Evolutionary conservation across 306 rosid species (phyloP).

Genomic region (Cucumis sativus): Cucumber_9930_V3 NC_026660.2:21628001-21628500

Average conservation of each 20-base stretch:
- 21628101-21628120: not conserved
- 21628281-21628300: constrained; percentile 79
- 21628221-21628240: constrained; percentile 80
- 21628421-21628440: too few relatives aligned
- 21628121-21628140: not conserved
- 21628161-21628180: not conserved
- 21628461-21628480: not conserved
- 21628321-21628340: constrained; percentile 42
- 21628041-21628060: not conserved
- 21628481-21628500: too few relatives aligned
- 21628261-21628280: constrained; percentile 60
- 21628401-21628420: too few relatives aligned
- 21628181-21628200: not conserved
- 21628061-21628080: not conserved
- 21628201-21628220: constrained; percentile 31
- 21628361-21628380: constrained; percentile 1
- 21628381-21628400: not conserved
- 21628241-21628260: constrained; percentile 81
- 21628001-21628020: not conserved
- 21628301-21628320: constrained; percentile 97
- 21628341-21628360: constrained; percentile 20
- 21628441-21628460: too few relatives aligned
- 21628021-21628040: not conserved
- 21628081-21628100: not conserved
- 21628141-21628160: not conserved